Conservation (phyloP, 352 stramenopile species). For the Salisapilia sapeloensis region DNA sequence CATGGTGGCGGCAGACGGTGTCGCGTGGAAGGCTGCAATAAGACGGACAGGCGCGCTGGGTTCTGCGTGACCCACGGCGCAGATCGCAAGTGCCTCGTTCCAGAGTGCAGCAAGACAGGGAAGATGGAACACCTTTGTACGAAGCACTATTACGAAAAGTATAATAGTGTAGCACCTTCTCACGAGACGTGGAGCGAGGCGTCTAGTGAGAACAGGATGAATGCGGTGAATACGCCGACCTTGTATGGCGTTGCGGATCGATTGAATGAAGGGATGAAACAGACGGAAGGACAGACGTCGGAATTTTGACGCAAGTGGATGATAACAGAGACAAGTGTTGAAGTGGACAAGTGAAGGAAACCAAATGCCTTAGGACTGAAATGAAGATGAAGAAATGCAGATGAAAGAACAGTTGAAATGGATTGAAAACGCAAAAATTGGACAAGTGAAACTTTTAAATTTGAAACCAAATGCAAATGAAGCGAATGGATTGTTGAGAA, state of each 20-base stretch:
- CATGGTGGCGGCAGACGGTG: conserved; percentile 71
- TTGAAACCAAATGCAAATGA: neutral
- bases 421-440: conserved; percentile 3
- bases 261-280: too few species aligned
- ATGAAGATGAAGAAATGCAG: conserved; percentile 5
- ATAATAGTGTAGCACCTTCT: too few species aligned
- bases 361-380: neutral
- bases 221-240: too few species aligned
- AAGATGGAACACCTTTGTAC: conserved; percentile 71
- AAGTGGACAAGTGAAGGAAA: conserved; percentile 6
- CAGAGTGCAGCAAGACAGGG: conserved; percentile 68
- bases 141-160: conserved; percentile 64
- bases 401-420: conserved; percentile 9
- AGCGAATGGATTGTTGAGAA: too few species aligned
- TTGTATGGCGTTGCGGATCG: too few species aligned
- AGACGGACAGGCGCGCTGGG: conserved; percentile 55
- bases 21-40: conserved; percentile 74
- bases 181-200: too few species aligned
- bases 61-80: conserved; percentile 72
- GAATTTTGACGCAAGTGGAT: too few species aligned
- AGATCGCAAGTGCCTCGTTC: conserved; percentile 64
- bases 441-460: conserved; percentile 1
- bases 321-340: conserved; percentile 16
- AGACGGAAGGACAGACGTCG: too few species aligned
- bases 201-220: too few species aligned